phyloP scores from a whole-genome alignment of 805 yeast species.

The Saturnispora diversa region DNA sequence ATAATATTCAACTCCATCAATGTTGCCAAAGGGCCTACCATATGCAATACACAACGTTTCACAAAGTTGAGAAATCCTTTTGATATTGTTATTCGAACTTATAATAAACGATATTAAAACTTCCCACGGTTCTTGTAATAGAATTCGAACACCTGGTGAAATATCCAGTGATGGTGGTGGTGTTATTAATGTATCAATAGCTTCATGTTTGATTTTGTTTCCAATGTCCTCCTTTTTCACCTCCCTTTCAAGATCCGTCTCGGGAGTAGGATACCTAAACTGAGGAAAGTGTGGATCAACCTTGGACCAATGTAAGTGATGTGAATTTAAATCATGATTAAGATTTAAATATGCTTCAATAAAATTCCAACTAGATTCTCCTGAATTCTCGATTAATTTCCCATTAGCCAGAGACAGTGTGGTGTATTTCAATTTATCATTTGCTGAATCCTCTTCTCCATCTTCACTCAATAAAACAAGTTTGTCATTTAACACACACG shows the following conservation, averaged over 20 bases:
- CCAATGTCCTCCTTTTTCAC: neutral
- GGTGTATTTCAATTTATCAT: conserved; percentile 41
- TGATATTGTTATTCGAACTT: conserved; percentile 92
- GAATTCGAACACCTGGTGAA: conserved; percentile 50
- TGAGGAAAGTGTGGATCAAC: conserved; percentile 43
- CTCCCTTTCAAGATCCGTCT: neutral
- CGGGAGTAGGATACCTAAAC: conserved; percentile 9
- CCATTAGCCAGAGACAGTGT: conserved; percentile 25
- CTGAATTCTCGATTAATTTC: conserved; percentile 2
- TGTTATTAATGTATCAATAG: neutral
- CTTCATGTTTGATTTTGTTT: too few relatives aligned
- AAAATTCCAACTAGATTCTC: conserved; percentile 34
- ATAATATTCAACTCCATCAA: conserved; percentile 50
- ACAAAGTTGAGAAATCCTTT: conserved; percentile 90
- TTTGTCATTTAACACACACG: conserved; percentile 50
- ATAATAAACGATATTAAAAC: conserved; percentile 84
- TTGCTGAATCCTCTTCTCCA: conserved; percentile 10
- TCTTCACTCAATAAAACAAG: conserved; percentile 46
- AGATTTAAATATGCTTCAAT: conserved; percentile 67
- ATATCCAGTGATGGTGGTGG: conserved; percentile 15
- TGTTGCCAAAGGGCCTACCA: conserved; percentile 51
- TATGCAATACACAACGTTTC: conserved; percentile 62
- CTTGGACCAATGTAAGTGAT: conserved; percentile 56
- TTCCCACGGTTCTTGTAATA: conserved; percentile 97
- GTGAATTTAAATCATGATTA: conserved; percentile 40